Evolutionary conservation across 345 rosid genomes (phyloP), one percentile per base, ranked within the genome.

Genomic region (Iberis pinnata): DNA sequence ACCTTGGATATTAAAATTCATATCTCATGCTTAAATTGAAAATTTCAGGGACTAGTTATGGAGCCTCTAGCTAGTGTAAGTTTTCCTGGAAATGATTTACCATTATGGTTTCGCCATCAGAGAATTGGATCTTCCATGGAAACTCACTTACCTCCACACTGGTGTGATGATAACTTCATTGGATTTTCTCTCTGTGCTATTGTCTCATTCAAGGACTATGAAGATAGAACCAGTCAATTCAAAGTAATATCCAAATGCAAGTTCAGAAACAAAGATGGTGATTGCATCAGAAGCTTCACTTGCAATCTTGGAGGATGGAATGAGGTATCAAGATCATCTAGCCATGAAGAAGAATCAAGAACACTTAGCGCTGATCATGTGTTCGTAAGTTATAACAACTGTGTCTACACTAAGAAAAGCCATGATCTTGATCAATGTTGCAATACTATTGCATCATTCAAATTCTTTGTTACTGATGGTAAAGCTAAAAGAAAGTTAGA

Each of bases 91-190:
- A 50, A 36, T 5, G 70, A 66, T 4, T 50, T 66, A 37, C 65
- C 65, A 11, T 27, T 44, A 51, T 66, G 70, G 70, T 66, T 66
- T 42, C 60, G 53, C 8, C 70, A 66, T 44, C 70, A 66, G 35
- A 66, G 60, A 44, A 66, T 49, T 2, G 70, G 70, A 12, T 44
- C 60, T 12, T 58, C 19, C 16, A 45, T 67, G 61, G 65, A 67
- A 52, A 67, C 56, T 29, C 16, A 44, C 42, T 31, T 67, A 0
- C 71, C 50, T 51, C 43, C 65, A 1, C 71, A 67, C 55, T 67
- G 71, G 65, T 59, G 71, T 0, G 49, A 67, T 0, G 35, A 46
- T 16, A 45, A 52, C 24, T 45, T 66, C 43, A 44, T 59, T 3
- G 60, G 70, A 4, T 43, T 59, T 19, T 38, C 55, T 16, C 65